Evolutionary conservation across 2,329 filamentous ascomycete species (phyloP).

Genomic region (Chrysoporthe deuterocubensis): DNA sequence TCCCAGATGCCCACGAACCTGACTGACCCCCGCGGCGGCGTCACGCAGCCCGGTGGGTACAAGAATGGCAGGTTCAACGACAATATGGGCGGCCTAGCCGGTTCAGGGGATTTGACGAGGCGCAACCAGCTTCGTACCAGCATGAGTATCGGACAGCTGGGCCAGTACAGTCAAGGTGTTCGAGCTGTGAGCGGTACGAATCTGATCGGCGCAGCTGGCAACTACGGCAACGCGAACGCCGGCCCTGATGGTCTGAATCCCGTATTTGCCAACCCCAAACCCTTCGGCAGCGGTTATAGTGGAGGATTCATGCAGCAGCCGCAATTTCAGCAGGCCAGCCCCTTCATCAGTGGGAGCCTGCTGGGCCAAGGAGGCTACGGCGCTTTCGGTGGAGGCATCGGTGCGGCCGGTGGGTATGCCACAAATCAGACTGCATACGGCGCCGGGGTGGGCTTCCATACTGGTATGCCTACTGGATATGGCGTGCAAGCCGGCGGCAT

Average conservation of each 20-base stretch:
- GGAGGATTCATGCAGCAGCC: constrained; percentile 27
- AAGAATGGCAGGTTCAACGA: constrained; percentile 60
- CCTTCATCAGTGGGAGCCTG: constrained; percentile 26
- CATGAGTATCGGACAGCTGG: constrained; percentile 31
- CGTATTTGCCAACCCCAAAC: constrained; percentile 19
- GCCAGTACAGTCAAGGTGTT: constrained; percentile 8
- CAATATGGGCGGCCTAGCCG: constrained; percentile 43
- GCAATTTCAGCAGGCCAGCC: constrained; percentile 17
- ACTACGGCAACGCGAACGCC: constrained; percentile 21
- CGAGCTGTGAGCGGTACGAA: constrained; percentile 22
- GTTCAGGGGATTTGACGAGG: constrained; percentile 13
- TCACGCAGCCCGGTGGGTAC: constrained; percentile 49
- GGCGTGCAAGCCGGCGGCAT: constrained; percentile 29
- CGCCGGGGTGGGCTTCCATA: constrained; percentile 19
- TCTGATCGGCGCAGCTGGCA: constrained; percentile 27
- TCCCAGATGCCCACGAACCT: constrained; percentile 53
- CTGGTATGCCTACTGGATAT: constrained; percentile 28
- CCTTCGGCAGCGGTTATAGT: constrained; percentile 25
- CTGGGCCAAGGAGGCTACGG: constrained; percentile 18
- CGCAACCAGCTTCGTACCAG: constrained; percentile 30
- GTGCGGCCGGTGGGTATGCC: constrained; percentile 20
- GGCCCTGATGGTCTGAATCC: constrained; percentile 25
- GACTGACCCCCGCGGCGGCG: constrained; percentile 35
- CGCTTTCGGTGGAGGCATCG: constrained; percentile 23
- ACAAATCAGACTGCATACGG: constrained; percentile 27